A percentile compares a stretch with the other conserved stretches of the same genome.
Conservation (phyloP, 192 early-diverging fungal species). For the Umbelopsis sp. region DNA sequence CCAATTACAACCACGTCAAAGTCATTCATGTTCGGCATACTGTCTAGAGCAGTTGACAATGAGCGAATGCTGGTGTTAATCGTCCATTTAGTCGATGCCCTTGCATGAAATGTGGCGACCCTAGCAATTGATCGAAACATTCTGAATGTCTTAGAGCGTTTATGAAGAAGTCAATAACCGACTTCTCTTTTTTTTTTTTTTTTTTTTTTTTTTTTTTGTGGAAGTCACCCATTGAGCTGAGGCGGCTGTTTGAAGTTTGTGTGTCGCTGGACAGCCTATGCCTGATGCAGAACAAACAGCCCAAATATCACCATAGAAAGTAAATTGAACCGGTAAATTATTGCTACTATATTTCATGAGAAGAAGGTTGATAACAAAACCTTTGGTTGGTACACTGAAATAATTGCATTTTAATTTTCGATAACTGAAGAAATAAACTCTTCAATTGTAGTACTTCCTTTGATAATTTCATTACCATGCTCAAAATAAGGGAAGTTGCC, state of each 20-base stretch:
- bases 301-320: no score
- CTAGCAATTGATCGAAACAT: background rate
- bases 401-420: background rate
- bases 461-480: background rate
- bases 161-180: no score
- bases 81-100: background rate
- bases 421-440: background rate
- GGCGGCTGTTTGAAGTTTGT: no score
- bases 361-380: no score
- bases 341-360: no score
- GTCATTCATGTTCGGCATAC: conserved; percentile 4
- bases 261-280: no score
- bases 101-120: background rate
- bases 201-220: no score
- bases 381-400: background rate
- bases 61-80: background rate
- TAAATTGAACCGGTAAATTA: no score
- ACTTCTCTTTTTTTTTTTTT: no score
- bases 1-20: conserved; percentile 82
- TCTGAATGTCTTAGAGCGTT: background rate
- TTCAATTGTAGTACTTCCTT: background rate
- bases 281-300: no score
- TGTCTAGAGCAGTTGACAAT: background rate
- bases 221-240: no score
- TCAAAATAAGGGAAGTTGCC: background rate